Evolutionary conservation across 1,139 yeast species (phyloP).

Genomic region (Saccharomycopsis hybrid): DNA sequence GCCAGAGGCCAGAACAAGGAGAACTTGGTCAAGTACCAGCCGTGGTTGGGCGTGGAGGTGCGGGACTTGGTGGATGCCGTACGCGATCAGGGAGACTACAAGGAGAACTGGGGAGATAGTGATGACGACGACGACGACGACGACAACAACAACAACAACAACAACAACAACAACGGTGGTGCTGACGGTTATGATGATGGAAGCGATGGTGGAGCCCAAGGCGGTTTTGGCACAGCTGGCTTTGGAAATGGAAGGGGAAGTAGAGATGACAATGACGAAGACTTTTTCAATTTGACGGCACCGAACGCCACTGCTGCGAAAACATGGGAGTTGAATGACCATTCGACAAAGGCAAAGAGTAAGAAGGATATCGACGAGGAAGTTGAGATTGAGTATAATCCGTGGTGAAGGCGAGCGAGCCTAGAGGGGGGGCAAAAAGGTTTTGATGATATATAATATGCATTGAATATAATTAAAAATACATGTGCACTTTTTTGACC

Average conservation of each 20-base stretch:
- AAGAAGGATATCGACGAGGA: conserved; percentile 6
- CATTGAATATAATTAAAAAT: too few relatives aligned
- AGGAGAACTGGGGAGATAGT: conserved; percentile 21
- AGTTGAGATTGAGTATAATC: conserved; percentile 17
- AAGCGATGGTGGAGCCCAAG: conserved; percentile 2
- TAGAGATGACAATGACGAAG: conserved; percentile 12
- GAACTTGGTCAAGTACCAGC: conserved; percentile 49
- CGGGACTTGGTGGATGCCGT: conserved; percentile 62
- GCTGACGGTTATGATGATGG: not conserved
- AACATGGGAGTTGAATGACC: conserved; percentile 16
- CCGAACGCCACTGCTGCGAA: conserved; percentile 12
- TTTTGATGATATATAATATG: too few relatives aligned
- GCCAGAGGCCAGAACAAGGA: conserved; percentile 45
- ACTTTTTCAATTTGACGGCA: conserved; percentile 2
- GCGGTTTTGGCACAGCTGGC: not conserved
- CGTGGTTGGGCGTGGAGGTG: conserved; percentile 52
- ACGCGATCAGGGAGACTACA: conserved; percentile 35
- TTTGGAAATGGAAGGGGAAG: conserved; percentile 22
- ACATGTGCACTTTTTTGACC: too few relatives aligned
- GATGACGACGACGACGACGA: conserved; percentile 23
- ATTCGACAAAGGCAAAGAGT: conserved; percentile 3
- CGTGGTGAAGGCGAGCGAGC: conserved; percentile 10
- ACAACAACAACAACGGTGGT: not conserved
- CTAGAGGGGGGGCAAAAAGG: too few relatives aligned
- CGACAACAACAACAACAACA: conserved; percentile 23